A percentile compares a stretch with the other conserved stretches of the same genome.
phyloP scores from a whole-genome alignment of 306 rosid species.

The Quercus berberidifolia region DNA sequence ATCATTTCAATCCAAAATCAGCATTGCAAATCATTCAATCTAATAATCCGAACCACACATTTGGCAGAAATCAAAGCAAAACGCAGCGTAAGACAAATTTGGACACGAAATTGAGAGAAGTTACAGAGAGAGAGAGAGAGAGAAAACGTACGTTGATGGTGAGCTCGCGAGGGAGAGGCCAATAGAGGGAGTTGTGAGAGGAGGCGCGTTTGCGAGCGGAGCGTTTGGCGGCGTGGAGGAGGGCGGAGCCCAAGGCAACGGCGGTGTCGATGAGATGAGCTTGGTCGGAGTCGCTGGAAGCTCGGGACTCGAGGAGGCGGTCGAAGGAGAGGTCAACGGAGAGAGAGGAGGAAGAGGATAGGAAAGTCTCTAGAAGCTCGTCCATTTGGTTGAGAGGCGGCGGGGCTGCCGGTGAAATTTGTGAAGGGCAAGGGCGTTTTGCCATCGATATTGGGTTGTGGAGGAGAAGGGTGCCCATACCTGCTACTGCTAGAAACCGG shows the following conservation, averaged over 20 bases:
- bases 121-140: neutral
- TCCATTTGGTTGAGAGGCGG: slow-evolving; percentile 41
- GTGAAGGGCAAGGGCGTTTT: slow-evolving; percentile 86
- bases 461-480: slow-evolving; percentile 51
- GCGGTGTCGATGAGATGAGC: slow-evolving; percentile 82
- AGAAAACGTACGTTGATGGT: slow-evolving; percentile 60
- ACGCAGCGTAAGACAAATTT: no score
- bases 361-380: slow-evolving; percentile 49
- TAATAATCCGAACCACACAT: no score
- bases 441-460: slow-evolving; percentile 68
- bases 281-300: slow-evolving; percentile 57
- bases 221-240: slow-evolving; percentile 76
- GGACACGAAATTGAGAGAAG: neutral
- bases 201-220: slow-evolving; percentile 79
- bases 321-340: slow-evolving; percentile 78
- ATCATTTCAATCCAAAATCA: no score
- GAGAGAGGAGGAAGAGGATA: slow-evolving; percentile 51
- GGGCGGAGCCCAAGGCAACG: slow-evolving; percentile 57
- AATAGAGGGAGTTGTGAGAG: slow-evolving; percentile 65
- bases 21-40: no score
- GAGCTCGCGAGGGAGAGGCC: slow-evolving; percentile 95
- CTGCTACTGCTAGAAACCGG: slow-evolving; percentile 28
- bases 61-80: no score
- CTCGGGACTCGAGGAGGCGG: slow-evolving; percentile 59
- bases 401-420: slow-evolving; percentile 40